Conservation (phyloP, 306 rosid species). For the Hippophae rhamnoides region DNA sequence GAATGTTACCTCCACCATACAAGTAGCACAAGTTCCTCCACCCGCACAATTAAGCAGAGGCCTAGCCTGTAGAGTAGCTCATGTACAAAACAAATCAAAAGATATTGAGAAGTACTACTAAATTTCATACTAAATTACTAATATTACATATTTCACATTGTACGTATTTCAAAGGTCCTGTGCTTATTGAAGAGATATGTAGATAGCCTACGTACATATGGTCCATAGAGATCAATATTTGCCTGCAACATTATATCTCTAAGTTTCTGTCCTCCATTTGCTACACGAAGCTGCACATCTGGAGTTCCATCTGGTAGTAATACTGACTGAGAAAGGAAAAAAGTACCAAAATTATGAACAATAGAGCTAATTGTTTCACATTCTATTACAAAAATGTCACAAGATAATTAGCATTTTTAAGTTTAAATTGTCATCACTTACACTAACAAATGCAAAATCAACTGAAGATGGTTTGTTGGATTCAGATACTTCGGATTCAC, state of each 20-base stretch:
- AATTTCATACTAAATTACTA: no score
- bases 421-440: constrained; percentile 24
- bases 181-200: background rate
- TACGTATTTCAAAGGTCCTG: no score
- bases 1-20: constrained; percentile 75
- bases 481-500: constrained; percentile 31
- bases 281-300: constrained; percentile 60
- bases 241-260: constrained; percentile 71
- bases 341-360: no score
- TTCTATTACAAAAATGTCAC: no score
- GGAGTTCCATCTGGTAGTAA: constrained; percentile 21
- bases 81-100: background rate
- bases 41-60: constrained; percentile 71
- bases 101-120: no score
- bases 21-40: constrained; percentile 83
- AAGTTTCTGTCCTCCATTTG: constrained; percentile 78
- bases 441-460: constrained; percentile 67
- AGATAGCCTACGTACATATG: constrained; percentile 63
- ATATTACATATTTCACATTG: no score
- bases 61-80: constrained; percentile 36
- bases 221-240: constrained; percentile 72
- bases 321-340: no score
- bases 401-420: no score
- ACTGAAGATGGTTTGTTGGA: constrained; percentile 44
- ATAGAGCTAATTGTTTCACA: no score